Evolutionary conservation across 805 yeast species (phyloP).

Genomic region (Cyberlindnera xishuangbannaensis): DNA sequence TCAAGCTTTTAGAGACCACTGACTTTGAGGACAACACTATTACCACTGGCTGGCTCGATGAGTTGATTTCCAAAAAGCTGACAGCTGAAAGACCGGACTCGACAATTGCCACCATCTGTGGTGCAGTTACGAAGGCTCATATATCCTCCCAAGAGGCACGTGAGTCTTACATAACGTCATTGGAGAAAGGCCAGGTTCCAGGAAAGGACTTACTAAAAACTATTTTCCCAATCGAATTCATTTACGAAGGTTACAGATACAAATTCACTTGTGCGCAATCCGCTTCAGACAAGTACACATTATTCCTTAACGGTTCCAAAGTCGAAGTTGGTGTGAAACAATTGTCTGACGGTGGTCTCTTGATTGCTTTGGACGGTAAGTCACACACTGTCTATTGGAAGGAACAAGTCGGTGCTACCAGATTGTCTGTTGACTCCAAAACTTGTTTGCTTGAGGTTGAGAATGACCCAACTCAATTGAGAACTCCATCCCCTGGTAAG

Average conservation of each 20-base stretch:
- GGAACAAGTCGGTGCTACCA: conserved; percentile 93
- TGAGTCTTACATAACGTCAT: conserved; percentile 62
- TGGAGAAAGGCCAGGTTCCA: conserved; percentile 95
- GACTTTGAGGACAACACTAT: conserved; percentile 95
- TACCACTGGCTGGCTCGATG: conserved; percentile 99
- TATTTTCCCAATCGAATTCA: conserved; percentile 88
- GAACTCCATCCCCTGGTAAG: conserved; percentile 99
- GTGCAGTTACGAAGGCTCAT: conserved; percentile 96
- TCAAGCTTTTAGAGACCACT: conserved; percentile 91
- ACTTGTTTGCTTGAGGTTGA: conserved; percentile 92
- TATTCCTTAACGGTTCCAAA: conserved; percentile 91
- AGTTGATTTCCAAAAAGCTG: conserved; percentile 83
- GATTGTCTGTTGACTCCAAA: conserved; percentile 91
- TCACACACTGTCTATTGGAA: conserved; percentile 97
- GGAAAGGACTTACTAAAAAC: conserved; percentile 76
- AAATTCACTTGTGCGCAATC: conserved; percentile 95
- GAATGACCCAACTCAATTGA: conserved; percentile 96
- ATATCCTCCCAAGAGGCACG: conserved; percentile 66
- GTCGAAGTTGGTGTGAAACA: conserved; percentile 81
- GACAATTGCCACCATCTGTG: conserved; percentile 85
- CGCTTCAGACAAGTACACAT: conserved; percentile 74
- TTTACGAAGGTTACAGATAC: conserved; percentile 88
- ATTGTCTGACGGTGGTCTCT: conserved; percentile 92
- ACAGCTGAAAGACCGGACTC: conserved; percentile 98
- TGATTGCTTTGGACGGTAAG: conserved; percentile 83